These are phyloP conservation scores for Rhodosporidiobolus sp. DNA, from an alignment of 768 basidiomycete species.

Conservation along the genomic window DNA sequence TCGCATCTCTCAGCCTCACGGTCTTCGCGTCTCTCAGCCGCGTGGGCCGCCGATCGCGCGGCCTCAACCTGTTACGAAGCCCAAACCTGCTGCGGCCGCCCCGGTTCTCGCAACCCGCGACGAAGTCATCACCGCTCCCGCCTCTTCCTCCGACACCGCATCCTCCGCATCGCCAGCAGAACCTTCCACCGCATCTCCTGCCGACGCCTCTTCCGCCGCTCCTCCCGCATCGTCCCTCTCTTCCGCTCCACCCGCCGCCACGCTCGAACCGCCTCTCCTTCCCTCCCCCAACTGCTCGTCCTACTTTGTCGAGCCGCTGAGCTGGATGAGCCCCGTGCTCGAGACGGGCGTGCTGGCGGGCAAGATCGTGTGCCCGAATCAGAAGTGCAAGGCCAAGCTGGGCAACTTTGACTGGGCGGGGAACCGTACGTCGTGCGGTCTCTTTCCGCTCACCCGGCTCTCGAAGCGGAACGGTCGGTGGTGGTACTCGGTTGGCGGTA, in stretches of 20 bases:
- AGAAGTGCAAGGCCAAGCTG: conserved; percentile 82
- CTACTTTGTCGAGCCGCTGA: conserved; percentile 92
- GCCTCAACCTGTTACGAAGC: conserved; percentile 22
- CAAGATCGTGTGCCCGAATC: conserved; percentile 87
- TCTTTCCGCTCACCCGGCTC: not conserved
- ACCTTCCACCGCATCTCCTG: not conserved
- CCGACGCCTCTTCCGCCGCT: not conserved
- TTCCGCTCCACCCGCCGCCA: not conserved
- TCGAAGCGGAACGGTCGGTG: not conserved
- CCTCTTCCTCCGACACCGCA: not conserved
- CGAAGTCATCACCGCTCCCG: not conserved
- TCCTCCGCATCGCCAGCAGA: not conserved
- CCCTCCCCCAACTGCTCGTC: conserved; percentile 65
- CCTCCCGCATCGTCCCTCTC: not conserved
- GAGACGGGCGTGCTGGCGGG: conserved; percentile 73
- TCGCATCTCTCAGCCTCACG: conserved; percentile 30
- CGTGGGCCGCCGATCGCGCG: not conserved
- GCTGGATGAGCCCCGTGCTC: conserved; percentile 91
- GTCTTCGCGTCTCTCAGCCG: conserved; percentile 5
- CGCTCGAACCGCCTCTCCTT: conserved; percentile 34
- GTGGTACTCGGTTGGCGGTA: not conserved
- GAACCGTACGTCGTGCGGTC: conserved; percentile 10
- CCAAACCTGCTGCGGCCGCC: not conserved
- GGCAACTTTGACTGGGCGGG: conserved; percentile 99
- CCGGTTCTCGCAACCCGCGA: not conserved